Base-by-base conservation (phyloP, 495 filamentous ascomycete genomes). In the Trichoderma virens region DNA sequence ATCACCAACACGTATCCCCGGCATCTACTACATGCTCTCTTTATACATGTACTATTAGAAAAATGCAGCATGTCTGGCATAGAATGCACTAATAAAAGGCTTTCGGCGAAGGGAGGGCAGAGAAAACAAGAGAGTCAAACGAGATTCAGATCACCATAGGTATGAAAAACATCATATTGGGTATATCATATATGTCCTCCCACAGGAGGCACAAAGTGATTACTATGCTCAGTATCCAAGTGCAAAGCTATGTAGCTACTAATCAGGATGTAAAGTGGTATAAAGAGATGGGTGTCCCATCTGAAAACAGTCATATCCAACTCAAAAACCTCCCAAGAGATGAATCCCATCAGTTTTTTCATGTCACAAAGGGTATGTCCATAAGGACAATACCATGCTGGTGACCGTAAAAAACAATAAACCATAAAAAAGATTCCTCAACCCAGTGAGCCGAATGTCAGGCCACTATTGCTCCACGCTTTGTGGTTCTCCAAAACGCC, bases 401-500 rank as follows among this genome's bases (percentile, higher is more conserved):
- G 34, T 45, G 25, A 28, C 20, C 31, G 6, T 20, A 38, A n/a
- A 61, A 30, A 61, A n/a, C n/a, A n/a, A n/a, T n/a, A n/a, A n/a
- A n/a, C n/a, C 28, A 60, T 31, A 34, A 38, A 3, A 35, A 61
- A 61, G 30, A 61, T 20, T 28, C 51, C 51, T 28, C 11, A 27
- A 28, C 25, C 51, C 51, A 27, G 25, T 9, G 11, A 51, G 45
- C 7, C 45, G n/a, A 51, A n/a, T 25, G 5, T 51, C 45, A 1
- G 45, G 45, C 4, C 1, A 25, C 20, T 7, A 56, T 56, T 56
- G 27, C 51, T 56, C 25, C 51, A 28, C 25, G 51, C 51, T 31
- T 51, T 56, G 51, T 25, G 25, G 30, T 56, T 30, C 51, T 27
- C 51, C 51, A 56, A 47, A 56, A 56, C 51, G 51, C 51, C 51